Base-by-base conservation (phyloP, 2,329 filamentous ascomycete species). In the Niveomyces coronatus region DNA sequence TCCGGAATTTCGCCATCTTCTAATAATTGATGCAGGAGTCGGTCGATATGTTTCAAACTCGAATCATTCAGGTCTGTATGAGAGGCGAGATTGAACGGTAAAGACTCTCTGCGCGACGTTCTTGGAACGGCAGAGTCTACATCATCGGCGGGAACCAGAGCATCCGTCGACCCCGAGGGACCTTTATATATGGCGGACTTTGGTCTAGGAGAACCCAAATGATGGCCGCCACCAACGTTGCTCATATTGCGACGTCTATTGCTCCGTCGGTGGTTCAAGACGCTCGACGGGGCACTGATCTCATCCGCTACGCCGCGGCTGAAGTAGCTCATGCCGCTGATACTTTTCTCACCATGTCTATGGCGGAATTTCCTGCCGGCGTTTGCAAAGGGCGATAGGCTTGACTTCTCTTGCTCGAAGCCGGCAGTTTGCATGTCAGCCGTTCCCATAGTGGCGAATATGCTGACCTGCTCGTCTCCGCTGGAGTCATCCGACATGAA, bases 401-500 rank as follows among this genome's bases (percentile, higher is more conserved):
- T 82, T 26, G 77, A 64, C 50, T 76, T 83, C 44, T 94, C 88
- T 38, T 76, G 75, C 35, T 94, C 87, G 18, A 74, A 72, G 44
- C 74, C 82, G 14, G 77, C 70, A 13, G 77, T 71, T 9, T 76
- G 68, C 15, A 75, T 62, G 41, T 80, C 78, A 32, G 73, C 71
- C 40, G 72, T 76, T n/a, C 87, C 67, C 63, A 82, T 71, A 6
- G 75, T 78, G 2, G 83, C 79, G 58, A 94, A 84, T 10, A 95
- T 81, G 52, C 82, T 88, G 61, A 88, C 81, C 49, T 93, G 85
- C 47, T 98, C 88, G 50, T 94, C 88, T 26, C 84, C 89, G 50
- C 86, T 95, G 2, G 88, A 94, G 33, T 85, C 87, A 55, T 98
- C 91, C 6, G 91, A 98, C 70, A 98, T 83, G 60, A 93, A 98